These are phyloP conservation scores for Penicillium canariense DNA, from an alignment of 495 filamentous ascomycete species.

Conservation along the genomic window DNA sequence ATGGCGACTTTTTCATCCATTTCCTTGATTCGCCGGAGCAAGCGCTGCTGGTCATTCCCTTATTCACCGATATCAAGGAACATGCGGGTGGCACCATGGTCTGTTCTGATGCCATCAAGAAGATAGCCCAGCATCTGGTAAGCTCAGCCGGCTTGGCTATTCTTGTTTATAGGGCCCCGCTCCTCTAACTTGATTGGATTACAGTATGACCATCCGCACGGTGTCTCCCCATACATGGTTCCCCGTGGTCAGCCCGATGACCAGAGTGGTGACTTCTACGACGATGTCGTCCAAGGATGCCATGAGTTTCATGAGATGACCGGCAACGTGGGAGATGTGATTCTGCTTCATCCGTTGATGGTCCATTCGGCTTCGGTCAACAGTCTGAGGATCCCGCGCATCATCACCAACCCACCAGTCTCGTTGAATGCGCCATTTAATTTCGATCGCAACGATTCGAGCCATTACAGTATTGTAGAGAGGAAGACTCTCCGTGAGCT, in stretches of 20 bases:
- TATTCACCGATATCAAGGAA: slow-evolving; percentile 63
- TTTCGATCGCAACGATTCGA: slow-evolving; percentile 57
- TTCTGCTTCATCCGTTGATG: slow-evolving; percentile 72
- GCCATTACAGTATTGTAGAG: slow-evolving; percentile 66
- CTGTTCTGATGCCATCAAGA: slow-evolving; percentile 56
- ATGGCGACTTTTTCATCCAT: slow-evolving; percentile 76
- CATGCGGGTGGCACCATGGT: slow-evolving; percentile 68
- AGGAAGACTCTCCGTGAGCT: slow-evolving; percentile 60
- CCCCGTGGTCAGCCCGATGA: slow-evolving; percentile 46
- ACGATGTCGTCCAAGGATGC: slow-evolving; percentile 44
- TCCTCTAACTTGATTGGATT: not conserved
- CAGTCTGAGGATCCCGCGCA: slow-evolving; percentile 53
- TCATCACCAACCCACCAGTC: slow-evolving; percentile 74
- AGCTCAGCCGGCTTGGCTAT: not conserved
- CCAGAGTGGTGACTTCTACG: slow-evolving; percentile 51
- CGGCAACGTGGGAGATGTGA: slow-evolving; percentile 63
- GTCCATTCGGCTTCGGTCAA: slow-evolving; percentile 65
- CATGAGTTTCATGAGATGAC: slow-evolving; percentile 63
- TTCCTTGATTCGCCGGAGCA: slow-evolving; percentile 74
- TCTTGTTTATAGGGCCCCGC: not conserved
- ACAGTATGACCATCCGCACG: slow-evolving; percentile 61
- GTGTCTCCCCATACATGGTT: slow-evolving; percentile 65
- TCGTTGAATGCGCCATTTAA: slow-evolving; percentile 60
- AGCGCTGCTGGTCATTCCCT: slow-evolving; percentile 64
- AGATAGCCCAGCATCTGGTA: slow-evolving; percentile 56